These are phyloP conservation scores for Gynostemma pentaphyllum DNA, from an alignment of 306 rosid species.

Conservation along the genomic window DNA sequence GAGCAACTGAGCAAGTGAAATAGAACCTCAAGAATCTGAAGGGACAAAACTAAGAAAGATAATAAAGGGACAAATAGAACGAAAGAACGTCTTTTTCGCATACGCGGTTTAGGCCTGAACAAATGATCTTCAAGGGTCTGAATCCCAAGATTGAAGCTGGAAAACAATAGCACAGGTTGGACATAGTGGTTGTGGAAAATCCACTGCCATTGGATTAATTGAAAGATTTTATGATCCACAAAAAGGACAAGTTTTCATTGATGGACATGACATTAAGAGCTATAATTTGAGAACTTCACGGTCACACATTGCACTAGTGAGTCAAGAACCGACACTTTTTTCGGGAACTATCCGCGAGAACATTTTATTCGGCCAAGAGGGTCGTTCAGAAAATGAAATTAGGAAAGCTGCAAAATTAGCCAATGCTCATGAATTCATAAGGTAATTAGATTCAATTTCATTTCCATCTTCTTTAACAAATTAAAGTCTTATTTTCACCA, in stretches of 20 bases:
- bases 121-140: conserved; percentile 52
- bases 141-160: conserved; percentile 54
- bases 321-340: conserved; percentile 68
- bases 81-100: conserved; percentile 44
- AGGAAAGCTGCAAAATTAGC: conserved; percentile 53
- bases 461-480: background rate
- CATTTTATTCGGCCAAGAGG: conserved; percentile 43
- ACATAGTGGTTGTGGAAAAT: conserved; percentile 77
- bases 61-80: conserved; percentile 38
- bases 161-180: conserved; percentile 63
- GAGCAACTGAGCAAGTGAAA: conserved; percentile 39
- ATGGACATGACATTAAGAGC: conserved; percentile 37
- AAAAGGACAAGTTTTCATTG: conserved; percentile 43
- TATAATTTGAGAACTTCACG: conserved; percentile 45
- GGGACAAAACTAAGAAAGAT: conserved; percentile 13
- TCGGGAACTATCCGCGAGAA: conserved; percentile 66
- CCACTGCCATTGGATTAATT: conserved; percentile 63
- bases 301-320: conserved; percentile 61
- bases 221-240: conserved; percentile 72
- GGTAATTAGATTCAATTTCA: conserved; percentile 19
- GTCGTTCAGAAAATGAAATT: conserved; percentile 46
- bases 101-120: conserved; percentile 60
- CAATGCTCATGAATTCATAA: conserved; percentile 72
- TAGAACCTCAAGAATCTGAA: conserved; percentile 49
- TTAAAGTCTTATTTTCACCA: background rate